phyloP scores from a whole-genome alignment of 257 asterid species.

The Forsythia suspensa region DNA sequence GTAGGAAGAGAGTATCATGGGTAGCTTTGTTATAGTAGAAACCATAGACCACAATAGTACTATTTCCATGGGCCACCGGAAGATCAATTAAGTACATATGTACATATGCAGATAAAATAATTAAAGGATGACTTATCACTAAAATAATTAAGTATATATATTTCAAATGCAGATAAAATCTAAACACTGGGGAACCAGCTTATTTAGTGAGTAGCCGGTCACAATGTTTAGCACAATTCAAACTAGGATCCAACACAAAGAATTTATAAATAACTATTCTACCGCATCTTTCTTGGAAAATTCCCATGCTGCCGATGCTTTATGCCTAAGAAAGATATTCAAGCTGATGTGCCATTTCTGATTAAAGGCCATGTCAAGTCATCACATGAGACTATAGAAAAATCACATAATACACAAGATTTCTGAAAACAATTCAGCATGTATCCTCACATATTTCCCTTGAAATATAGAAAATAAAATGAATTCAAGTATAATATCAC shows the following conservation, averaged over 20 bases:
- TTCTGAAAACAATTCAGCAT: background rate
- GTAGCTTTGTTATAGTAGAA: background rate
- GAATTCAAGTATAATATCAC: background rate
- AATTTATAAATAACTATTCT: background rate
- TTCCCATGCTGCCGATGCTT: background rate
- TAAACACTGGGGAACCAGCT: background rate
- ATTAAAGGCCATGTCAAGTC: background rate
- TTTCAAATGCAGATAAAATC: slow-evolving; percentile 1
- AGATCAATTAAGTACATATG: no score
- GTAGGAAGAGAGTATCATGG: background rate
- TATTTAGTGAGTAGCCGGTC: background rate
- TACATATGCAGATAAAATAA: no score
- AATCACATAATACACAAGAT: background rate
- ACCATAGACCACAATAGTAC: background rate
- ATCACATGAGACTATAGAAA: background rate
- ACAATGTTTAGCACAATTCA: background rate
- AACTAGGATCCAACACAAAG: background rate
- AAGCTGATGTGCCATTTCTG: background rate
- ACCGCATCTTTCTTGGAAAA: background rate
- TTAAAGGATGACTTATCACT: background rate
- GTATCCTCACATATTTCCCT: background rate
- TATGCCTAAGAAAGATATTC: background rate
- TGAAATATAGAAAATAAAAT: background rate
- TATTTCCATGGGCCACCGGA: background rate
- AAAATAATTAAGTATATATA: slow-evolving; percentile 6